Evolutionary conservation across 495 filamentous ascomycete genomes (phyloP).

Genomic region (Neurospora sp.): DNA sequence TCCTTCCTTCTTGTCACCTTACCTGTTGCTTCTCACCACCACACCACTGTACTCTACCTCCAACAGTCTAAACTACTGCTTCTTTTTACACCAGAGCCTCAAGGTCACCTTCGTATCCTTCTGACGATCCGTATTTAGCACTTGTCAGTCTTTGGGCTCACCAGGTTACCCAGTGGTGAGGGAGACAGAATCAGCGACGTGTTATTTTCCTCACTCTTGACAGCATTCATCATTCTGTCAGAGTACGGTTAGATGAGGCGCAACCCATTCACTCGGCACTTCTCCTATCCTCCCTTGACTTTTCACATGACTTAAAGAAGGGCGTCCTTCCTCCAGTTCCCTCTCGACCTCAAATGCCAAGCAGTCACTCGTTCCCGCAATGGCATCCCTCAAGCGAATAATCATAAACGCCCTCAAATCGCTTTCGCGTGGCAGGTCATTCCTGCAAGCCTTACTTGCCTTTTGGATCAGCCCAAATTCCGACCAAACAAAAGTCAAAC

Average conservation of each 20-base stretch:
- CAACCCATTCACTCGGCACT: background rate
- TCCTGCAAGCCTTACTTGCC: conserved; percentile 40
- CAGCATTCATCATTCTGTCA: background rate
- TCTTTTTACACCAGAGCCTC: background rate
- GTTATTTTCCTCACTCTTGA: background rate
- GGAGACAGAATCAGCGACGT: background rate
- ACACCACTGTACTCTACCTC: background rate
- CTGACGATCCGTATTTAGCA: background rate
- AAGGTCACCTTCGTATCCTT: background rate
- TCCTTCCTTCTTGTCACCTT: background rate
- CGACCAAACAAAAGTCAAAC: conserved; percentile 4
- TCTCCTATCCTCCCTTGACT: background rate
- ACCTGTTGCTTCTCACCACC: background rate
- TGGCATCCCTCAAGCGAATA: conserved; percentile 35
- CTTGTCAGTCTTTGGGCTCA: background rate
- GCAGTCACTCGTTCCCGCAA: conserved; percentile 34
- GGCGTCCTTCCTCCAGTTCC: background rate
- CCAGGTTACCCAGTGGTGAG: background rate
- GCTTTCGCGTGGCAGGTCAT: conserved; percentile 40
- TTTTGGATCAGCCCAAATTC: conserved; percentile 36
- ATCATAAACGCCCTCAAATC: conserved; percentile 36
- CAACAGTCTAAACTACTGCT: background rate
- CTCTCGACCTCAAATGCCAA: conserved; percentile 26
- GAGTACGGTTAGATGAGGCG: background rate
- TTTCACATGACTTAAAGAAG: conserved; percentile 17